A percentile compares a stretch with the other conserved stretches of the same genome.
Evolutionary conservation across 2,329 filamentous ascomycete species (phyloP).

Genomic region (Xylariales sp.): DNA sequence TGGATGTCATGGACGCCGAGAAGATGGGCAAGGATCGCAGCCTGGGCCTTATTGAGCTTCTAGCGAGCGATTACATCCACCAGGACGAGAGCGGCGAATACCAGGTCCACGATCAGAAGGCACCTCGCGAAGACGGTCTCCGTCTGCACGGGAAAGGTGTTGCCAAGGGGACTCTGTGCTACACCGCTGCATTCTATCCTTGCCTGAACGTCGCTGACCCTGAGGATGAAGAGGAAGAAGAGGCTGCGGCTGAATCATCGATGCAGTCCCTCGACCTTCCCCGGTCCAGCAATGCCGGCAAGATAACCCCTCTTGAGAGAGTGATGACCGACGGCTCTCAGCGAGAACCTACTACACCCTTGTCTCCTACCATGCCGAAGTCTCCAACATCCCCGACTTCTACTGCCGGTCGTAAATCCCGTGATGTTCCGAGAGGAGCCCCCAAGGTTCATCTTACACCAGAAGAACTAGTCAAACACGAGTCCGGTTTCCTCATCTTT

Average conservation of each 20-base stretch:
- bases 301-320: slow-evolving; percentile 34
- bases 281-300: slow-evolving; percentile 36
- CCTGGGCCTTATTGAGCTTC: slow-evolving; percentile 74
- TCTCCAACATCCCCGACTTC: slow-evolving; percentile 33
- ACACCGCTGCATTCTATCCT: slow-evolving; percentile 85
- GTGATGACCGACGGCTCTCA: slow-evolving; percentile 22
- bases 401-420: slow-evolving; percentile 35
- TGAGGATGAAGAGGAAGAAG: slow-evolving; percentile 69
- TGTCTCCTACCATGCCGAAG: slow-evolving; percentile 36
- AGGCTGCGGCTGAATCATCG: slow-evolving; percentile 24
- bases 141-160: slow-evolving; percentile 68
- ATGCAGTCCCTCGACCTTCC: slow-evolving; percentile 28
- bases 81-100: slow-evolving; percentile 80
- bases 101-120: slow-evolving; percentile 71
- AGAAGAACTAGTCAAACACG: slow-evolving; percentile 78
- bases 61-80: slow-evolving; percentile 70
- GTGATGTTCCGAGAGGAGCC: slow-evolving; percentile 49
- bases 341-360: slow-evolving; percentile 22
- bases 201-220: slow-evolving; percentile 83
- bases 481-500: slow-evolving; percentile 91
- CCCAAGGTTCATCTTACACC: slow-evolving; percentile 75
- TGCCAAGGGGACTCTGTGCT: slow-evolving; percentile 75
- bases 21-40: slow-evolving; percentile 86
- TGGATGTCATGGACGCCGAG: slow-evolving; percentile 98
- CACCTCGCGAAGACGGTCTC: slow-evolving; percentile 60